Evolutionary conservation across 2,329 filamentous ascomycete species (phyloP), one percentile per base, ranked within the genome.

Genomic region (Xylaria sp.): DNA sequence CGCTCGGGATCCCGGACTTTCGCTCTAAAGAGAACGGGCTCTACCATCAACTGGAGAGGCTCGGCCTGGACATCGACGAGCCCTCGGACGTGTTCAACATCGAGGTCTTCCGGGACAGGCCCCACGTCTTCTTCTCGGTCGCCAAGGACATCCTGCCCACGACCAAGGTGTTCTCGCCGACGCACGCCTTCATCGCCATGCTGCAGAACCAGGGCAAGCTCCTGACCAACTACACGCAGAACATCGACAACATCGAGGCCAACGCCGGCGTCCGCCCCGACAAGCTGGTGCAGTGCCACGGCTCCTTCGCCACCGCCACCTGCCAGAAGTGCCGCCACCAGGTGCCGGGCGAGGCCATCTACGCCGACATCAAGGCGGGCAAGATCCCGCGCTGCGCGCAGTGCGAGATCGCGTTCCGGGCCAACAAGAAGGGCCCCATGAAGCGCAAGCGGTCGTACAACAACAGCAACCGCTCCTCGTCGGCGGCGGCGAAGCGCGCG

Each of bases 61-160:
- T 94, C 56, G 92, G 91, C 6, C 76, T 88, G 19, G 68, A 65
- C 18, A 79, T 86, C 56, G 85, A 78, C 59, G 92, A 97, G 65
- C 93, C 93, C 1, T 92, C 97, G 69, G 92, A 97, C 68, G 92
- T 97, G 21, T 99, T 99, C 68, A 91, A 96, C 74, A 94, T 97
- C 60, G 75, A 85, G 48, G 81, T 92, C 62, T 99, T 99, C 72
- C 86, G 86, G 63, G 83, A 92, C 44, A 90, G 97, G 68, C 94
- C 94, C 1, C 83, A 80, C 60, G 90, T 93, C 60, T 99, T 99
- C 78, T 99, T 95, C 77, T 88, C 86, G 1, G 85, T 97, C 43
- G 93, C 93, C 43, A 91, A 91, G 70, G 91, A 96, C 69, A 96
- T 97, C 60, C 77, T 97, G 24, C 92, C 93, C 7, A 58, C 85